Evolutionary conservation across 345 rosid species (phyloP), one percentile per base, ranked within the genome.

Genomic region (Pseudoturritis turrita): DNA sequence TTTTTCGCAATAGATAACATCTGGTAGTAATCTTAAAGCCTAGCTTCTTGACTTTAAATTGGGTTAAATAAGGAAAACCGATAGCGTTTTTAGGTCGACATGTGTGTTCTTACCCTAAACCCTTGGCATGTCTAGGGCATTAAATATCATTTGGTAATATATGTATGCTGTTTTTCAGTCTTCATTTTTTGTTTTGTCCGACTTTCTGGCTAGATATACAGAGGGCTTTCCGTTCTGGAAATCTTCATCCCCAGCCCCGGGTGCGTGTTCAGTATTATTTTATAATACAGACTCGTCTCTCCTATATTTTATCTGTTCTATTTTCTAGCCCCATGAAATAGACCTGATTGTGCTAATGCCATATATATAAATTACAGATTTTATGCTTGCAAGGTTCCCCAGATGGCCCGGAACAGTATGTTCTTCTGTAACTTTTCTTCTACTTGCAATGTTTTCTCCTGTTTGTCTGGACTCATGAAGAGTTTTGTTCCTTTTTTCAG

Each of bases 391-490:
- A 89, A 83, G 99, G 97, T 72, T 89, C 99, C 12, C 90, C 88
- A 3, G 99, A 91, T 83, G 99, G 96, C 60, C 93, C 97, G 29
- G 97, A 91, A 77, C 99, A 94, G 99, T 91, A 87, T 47, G 96
- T 75, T 62, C 10, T 75, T 57, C 53, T 52, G 3, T 65, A 29
- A 33, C 40, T 7, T 52, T 66, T 72, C n/a, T 82, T 41, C 39
- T 44, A 17, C 49, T 28, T 36, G 54, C 28, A 17, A 52, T 11
- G 15, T 57, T 58, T 63, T 62, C 57, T 68, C 60, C 59, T 56
- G 46, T 53, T 76, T 72, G 55, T 60, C 49, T 25, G 37, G 50
- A 15, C 50, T 70, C 47, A 35, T 62, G 25, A 54, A 55, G 40
- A 25, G 2, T 57, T 58, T 62, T 72, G 13, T 68, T 69, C 29